Evolutionary conservation across 2,329 filamentous ascomycete genomes (phyloP), one percentile per base, ranked within the genome.

Genomic region (Aspergillus sp.): DNA sequence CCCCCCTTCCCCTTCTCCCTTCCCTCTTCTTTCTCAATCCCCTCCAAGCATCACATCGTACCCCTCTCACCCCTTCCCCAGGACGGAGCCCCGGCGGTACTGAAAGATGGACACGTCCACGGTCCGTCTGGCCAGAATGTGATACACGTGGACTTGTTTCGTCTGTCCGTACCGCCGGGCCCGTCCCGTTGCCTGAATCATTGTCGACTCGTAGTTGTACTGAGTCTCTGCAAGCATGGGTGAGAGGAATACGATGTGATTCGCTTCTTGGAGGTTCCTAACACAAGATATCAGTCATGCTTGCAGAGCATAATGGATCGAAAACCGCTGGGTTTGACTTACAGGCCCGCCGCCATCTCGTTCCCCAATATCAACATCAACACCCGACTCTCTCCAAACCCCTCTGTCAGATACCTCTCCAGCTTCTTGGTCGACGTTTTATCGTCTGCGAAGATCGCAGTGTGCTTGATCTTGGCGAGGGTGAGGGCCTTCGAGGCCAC

Each of bases 131-230:
- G 73, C 71, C 49, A 81, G 59, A 39, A 83, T 68, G 53, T 82
- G 81, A 67, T 87, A 87, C 16, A 88, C 80, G 55, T 85, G 77
- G 2, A 90, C 86, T 1, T 71, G 69, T 65, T 82, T 84, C 42
- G 73, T 72, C 67, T 90, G 87, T 0, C 85, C 84, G 57, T 82
- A 85, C 2, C 87, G 79, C 6, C 81, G 78, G 9, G 81, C 80
- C 42, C 87, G 81, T 2, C 87, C 87, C 20, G 89, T 84, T 0
- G 86, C 86, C 62, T 90, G 87, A 0, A 78, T 82, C 82, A 88
- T 88, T 0, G 81, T 78, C 0, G 83, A 78, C 0, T 84, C 78
- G 67, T 87, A 89, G 5, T 80, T 75, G 49, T 84, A 80, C 51
- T 84, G 80, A 0, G 77, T 80, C 39, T 75, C 68, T 0, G 79